phyloP scores from a whole-genome alignment of 129 eudicot genomes.

The Cynara cardunculus region DNA sequence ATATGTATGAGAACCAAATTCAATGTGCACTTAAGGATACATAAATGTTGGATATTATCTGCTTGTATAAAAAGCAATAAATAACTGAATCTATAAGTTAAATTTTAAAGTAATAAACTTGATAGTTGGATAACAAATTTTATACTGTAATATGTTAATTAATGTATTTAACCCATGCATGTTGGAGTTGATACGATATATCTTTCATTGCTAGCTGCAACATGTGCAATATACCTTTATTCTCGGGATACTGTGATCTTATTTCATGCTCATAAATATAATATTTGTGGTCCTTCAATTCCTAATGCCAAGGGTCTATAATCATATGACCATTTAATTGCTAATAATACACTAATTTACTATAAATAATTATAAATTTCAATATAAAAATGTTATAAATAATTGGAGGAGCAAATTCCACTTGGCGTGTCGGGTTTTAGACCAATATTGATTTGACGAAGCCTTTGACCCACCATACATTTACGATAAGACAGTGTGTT shows the following conservation, averaged over 20 bases:
- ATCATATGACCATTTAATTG: background rate
- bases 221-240: slow-evolving; percentile 15
- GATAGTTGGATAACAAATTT: no score
- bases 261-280: background rate
- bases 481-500: no score
- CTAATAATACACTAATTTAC: slow-evolving; percentile 2
- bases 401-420: background rate
- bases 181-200: background rate
- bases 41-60: background rate
- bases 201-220: background rate
- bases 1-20: background rate
- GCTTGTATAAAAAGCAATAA: no score
- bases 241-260: slow-evolving; percentile 12
- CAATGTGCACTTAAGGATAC: background rate
- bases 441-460: background rate
- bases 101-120: no score
- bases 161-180: background rate
- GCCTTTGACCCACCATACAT: background rate
- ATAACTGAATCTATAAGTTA: background rate
- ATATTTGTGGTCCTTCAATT: background rate
- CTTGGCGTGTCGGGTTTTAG: background rate
- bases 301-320: background rate
- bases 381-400: background rate
- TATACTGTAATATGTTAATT: background rate
- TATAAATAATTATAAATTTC: background rate